phyloP scores from a whole-genome alignment of 2,329 filamentous ascomycete species.

The Sporothrix luriei region DNA sequence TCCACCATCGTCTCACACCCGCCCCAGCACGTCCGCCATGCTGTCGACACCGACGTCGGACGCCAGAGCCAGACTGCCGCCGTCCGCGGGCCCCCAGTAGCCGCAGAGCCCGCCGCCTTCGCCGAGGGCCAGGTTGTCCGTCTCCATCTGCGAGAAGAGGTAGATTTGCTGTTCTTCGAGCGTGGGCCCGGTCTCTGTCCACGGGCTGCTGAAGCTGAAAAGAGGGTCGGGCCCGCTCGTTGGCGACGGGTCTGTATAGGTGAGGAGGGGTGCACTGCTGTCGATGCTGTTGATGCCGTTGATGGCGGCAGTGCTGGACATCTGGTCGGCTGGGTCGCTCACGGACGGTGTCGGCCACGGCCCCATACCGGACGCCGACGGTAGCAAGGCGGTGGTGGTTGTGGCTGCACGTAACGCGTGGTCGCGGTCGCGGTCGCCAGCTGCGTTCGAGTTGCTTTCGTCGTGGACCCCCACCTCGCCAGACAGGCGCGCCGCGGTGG shows the following conservation, averaged over 20 bases:
- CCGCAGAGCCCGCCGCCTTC: constrained; percentile 3
- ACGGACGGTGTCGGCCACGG: too few species aligned
- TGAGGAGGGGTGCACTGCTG: not conserved
- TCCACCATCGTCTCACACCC: not conserved
- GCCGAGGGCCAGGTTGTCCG: not conserved
- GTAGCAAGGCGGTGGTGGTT: not conserved
- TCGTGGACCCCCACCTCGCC: too few species aligned
- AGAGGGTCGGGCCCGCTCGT: not conserved
- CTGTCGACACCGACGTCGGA: not conserved
- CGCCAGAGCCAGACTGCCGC: not conserved
- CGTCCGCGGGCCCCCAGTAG: not conserved
- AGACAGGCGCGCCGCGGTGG: not conserved
- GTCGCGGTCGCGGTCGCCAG: too few species aligned
- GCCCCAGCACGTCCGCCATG: not conserved
- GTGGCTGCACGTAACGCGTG: not conserved
- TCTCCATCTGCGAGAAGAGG: constrained; percentile 12
- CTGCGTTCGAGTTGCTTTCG: too few species aligned
- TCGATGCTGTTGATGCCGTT: not conserved
- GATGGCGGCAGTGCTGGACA: not conserved
- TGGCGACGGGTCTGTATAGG: not conserved
- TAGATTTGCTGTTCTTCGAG: constrained; percentile 11
- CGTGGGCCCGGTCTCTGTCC: not conserved
- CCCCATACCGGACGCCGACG: too few species aligned
- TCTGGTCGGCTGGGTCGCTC: not conserved
- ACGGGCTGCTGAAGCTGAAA: not conserved